phyloP scores from a whole-genome alignment of 2,329 filamentous ascomycete genomes.

The Fusarium verticillioides region DNA sequence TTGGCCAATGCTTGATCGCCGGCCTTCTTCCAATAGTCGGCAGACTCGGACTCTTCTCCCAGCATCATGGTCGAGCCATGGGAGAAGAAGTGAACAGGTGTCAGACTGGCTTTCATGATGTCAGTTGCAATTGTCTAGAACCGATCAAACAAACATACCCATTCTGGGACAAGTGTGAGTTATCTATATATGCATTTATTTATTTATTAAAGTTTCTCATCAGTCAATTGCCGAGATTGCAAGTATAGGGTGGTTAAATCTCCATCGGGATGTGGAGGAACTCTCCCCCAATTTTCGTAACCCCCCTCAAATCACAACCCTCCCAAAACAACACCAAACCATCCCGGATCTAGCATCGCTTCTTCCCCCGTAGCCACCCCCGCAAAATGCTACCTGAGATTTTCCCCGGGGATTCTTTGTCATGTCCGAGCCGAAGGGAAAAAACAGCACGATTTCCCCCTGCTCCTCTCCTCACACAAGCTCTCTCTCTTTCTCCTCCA shows the following conservation, averaged over 20 bases:
- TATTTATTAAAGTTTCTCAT: neutral
- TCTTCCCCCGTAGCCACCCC: neutral
- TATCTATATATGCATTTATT: conserved; percentile 1
- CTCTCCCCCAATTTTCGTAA: neutral
- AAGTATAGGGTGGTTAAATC: neutral
- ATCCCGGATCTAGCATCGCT: neutral
- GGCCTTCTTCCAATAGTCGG: conserved; percentile 40
- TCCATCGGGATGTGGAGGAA: conserved; percentile 19
- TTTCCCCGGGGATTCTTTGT: conserved; percentile 1
- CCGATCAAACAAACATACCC: neutral
- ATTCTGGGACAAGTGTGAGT: neutral
- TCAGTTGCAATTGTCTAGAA: neutral
- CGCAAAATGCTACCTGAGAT: neutral
- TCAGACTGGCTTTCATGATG: conserved; percentile 15
- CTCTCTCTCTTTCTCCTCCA: conserved; percentile 13
- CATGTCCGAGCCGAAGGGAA: conserved; percentile 15
- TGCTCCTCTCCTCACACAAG: neutral
- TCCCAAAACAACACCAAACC: neutral
- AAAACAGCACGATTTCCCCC: conserved; percentile 11
- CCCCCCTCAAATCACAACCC: neutral
- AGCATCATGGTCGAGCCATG: conserved; percentile 44
- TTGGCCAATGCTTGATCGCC: conserved; percentile 37
- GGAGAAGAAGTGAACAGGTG: conserved; percentile 42
- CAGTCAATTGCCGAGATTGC: neutral
- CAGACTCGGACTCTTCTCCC: conserved; percentile 35